These are phyloP conservation scores for Hordeum marinum DNA, from an alignment of 176 grass and related monocot genomes.

Conservation along the genomic window DNA sequence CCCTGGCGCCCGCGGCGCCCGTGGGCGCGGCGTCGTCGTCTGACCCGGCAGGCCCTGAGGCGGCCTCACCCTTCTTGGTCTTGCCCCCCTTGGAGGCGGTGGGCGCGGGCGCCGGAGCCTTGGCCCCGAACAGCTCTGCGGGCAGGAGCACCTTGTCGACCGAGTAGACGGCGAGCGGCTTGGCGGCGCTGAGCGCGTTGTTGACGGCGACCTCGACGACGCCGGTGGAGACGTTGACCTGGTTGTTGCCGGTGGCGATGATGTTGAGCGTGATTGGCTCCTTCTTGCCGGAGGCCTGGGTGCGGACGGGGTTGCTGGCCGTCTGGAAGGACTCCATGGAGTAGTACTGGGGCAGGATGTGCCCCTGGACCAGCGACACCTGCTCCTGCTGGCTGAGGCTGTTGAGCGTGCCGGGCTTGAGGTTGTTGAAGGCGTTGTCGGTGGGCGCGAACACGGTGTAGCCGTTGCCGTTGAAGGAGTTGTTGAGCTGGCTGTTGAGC, in stretches of 20 bases:
- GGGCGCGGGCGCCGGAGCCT: conserved; percentile 59
- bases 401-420: conserved; percentile 88
- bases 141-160: conserved; percentile 79
- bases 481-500: conserved; percentile 85
- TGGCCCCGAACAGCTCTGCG: conserved; percentile 47
- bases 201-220: conserved; percentile 43
- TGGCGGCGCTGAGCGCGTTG: conserved; percentile 34
- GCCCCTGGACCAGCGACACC: conserved; percentile 79
- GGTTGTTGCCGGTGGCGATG: conserved; percentile 37
- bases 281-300: conserved; percentile 64
- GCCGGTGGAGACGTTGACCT: conserved; percentile 71
- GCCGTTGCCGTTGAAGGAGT: conserved; percentile 55
- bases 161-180: conserved; percentile 67
- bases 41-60: conserved; percentile 15
- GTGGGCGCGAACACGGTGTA: conserved; percentile 87
- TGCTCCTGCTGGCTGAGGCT: conserved; percentile 64
- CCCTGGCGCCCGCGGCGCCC: conserved; percentile 17
- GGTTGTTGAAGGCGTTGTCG: conserved; percentile 84
- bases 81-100: conserved; percentile 22
- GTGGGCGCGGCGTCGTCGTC: conserved; percentile 18
- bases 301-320: conserved; percentile 84
- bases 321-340: conserved; percentile 57
- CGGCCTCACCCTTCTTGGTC: conserved; percentile 42
- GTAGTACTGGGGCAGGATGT: conserved; percentile 71
- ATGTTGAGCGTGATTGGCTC: conserved; percentile 71